Evolutionary conservation across 192 early-diverging fungal species (phyloP).

Genomic region (Entomortierella parvispora): DNA sequence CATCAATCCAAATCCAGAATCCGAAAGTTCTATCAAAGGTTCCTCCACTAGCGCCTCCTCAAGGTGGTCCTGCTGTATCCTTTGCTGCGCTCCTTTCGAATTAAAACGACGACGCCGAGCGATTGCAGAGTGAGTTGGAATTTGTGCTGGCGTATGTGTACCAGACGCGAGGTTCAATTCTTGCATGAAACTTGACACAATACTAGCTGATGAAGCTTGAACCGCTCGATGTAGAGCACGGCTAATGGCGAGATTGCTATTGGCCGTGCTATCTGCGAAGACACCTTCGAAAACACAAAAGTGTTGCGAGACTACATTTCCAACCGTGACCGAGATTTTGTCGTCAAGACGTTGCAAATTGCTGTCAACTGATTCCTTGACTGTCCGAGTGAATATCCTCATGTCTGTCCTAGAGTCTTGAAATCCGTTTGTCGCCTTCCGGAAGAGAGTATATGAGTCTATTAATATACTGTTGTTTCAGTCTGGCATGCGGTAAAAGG

Average conservation of each 20-base stretch:
- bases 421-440: constrained; percentile 4
- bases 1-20: too few species aligned
- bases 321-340: background rate
- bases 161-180: background rate
- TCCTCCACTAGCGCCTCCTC: too few species aligned
- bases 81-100: too few species aligned
- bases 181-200: constrained; percentile 1
- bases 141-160: too few species aligned
- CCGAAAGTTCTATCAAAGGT: too few species aligned
- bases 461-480: background rate
- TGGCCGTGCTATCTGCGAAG: background rate
- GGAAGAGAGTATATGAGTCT: background rate
- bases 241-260: background rate
- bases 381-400: background rate
- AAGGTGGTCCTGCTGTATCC: too few species aligned
- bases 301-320: background rate
- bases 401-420: background rate
- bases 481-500: background rate
- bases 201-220: background rate
- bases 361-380: constrained; percentile 4
- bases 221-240: background rate
- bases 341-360: constrained; percentile 4
- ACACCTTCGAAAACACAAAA: background rate
- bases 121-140: too few species aligned
- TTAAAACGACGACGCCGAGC: too few species aligned